A percentile compares a stretch with the other conserved stretches of the same genome.
These are phyloP conservation scores for Rosa lucieae DNA, from an alignment of 306 rosid species.

Conservation along the genomic window DNA sequence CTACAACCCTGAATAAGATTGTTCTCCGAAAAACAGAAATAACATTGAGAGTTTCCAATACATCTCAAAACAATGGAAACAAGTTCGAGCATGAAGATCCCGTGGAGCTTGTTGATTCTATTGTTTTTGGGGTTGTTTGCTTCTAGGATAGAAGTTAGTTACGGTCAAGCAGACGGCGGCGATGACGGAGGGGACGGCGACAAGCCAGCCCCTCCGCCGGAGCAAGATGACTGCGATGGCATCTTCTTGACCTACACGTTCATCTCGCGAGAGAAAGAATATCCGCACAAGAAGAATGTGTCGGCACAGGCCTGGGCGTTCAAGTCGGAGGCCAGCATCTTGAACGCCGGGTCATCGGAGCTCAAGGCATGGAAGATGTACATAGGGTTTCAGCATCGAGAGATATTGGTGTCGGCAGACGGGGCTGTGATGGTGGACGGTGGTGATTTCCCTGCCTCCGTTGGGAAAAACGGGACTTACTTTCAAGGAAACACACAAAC, in stretches of 20 bases:
- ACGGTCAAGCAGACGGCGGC: conserved; percentile 33
- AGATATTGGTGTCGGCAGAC: conserved; percentile 55
- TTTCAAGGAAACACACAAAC: conserved; percentile 43
- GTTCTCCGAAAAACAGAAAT: not conserved
- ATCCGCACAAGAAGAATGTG: conserved; percentile 56
- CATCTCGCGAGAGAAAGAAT: conserved; percentile 40
- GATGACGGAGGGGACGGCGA: not conserved
- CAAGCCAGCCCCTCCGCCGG: conserved; percentile 32
- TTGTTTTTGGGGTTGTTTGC: conserved; percentile 20
- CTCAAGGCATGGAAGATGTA: conserved; percentile 69
- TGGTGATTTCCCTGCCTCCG: conserved; percentile 58
- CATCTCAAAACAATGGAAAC: not conserved
- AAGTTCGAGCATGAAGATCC: conserved; percentile 30
- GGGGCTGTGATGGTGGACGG: conserved; percentile 56
- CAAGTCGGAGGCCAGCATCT: conserved; percentile 49
- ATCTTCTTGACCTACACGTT: conserved; percentile 65
- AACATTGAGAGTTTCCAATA: not conserved
- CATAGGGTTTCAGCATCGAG: conserved; percentile 71
- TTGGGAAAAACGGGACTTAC: conserved; percentile 73
- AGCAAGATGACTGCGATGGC: conserved; percentile 53
- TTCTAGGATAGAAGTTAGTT: conserved; percentile 22
- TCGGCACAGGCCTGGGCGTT: conserved; percentile 86
- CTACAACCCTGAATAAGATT: not conserved
- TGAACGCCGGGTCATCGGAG: conserved; percentile 60
- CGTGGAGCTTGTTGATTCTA: conserved; percentile 14